Percentiles rank a stretch among this genome's conserved stretches.
Evolutionary conservation across 2,329 filamentous ascomycete species (phyloP).

Genomic region (Beauveria australis): DNA sequence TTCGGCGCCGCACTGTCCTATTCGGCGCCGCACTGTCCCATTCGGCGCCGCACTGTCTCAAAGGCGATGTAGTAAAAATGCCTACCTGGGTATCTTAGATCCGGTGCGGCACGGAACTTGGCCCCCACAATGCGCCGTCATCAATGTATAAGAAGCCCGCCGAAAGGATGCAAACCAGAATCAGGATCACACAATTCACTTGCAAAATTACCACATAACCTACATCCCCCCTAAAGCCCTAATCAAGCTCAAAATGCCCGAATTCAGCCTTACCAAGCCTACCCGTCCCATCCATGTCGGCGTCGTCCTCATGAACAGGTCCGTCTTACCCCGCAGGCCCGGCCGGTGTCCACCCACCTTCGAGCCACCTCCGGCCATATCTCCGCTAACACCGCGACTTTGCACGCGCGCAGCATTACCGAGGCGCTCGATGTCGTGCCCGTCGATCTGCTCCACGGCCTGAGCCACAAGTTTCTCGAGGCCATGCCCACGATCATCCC

Average conservation of each 20-base stretch:
- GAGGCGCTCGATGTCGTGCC: slow-evolving; percentile 28
- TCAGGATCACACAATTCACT: neutral
- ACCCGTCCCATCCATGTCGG: slow-evolving; percentile 20
- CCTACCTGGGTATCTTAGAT: neutral
- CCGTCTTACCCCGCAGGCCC: neutral
- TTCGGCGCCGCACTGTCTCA: neutral
- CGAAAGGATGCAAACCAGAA: neutral
- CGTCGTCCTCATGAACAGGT: slow-evolving; percentile 23
- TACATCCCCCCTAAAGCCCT: neutral
- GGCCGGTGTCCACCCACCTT: no score
- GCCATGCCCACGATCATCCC: slow-evolving; percentile 15
- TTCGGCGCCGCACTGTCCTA: neutral
- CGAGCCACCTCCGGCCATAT: neutral
- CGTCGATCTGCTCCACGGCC: slow-evolving; percentile 21
- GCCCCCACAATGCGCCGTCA: neutral
- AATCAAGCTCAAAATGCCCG: neutral
- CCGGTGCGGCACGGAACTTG: neutral
- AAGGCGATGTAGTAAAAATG: neutral
- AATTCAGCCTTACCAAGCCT: slow-evolving; percentile 19
- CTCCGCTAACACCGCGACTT: neutral
- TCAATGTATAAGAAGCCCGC: neutral
- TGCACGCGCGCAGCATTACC: slow-evolving; percentile 18
- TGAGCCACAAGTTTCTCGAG: slow-evolving; percentile 16
- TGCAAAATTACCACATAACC: neutral
- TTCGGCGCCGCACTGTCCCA: neutral